Evolutionary conservation across 495 filamentous ascomycete species (phyloP), one percentile per base, ranked within the genome.

Genomic region (Cryomyces minteri): DNA sequence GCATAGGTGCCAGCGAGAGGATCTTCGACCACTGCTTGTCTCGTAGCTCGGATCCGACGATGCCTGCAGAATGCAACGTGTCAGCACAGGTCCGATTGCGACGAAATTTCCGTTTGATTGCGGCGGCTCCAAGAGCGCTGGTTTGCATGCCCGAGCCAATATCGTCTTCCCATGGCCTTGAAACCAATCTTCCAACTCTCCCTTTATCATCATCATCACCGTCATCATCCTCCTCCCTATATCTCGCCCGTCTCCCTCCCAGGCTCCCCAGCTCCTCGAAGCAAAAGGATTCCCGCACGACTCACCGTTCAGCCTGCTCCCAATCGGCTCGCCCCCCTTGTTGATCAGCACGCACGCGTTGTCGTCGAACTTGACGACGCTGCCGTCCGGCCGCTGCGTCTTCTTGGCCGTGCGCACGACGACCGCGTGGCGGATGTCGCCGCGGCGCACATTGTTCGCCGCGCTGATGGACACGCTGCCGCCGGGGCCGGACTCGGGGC

Each of bases 311-410:
- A 99, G 74, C 59, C 90, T 77, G 4, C 84, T 86, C 43, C 90
- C 90, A 52, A 99, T 78, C 6, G 90, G 92, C 60, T 99, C 90
- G 4, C 92, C 92, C 5, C 84, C 72, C 72, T 99, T 99, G 64
- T 92, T 95, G 60, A 99, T 82, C 58, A 99, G 63, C 30, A 96
- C 92, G 60, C 90, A 99, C 12, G 90, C 90, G 67, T 96, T 99
- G 58, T 99, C 90, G 67, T 90, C 90, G 63, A 96, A 99, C 39
- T 76, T 76, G 39, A 99, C 79, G 37, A 88, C 73, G 54, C 79
- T 84, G 30, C 90, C 90, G 67, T 99, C 90, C 5, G 73, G 71
- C 34, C 90, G 70, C 58, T 87, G 80, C 49, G 84, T 73, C 61
- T 86, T 80, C 65, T 96, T 88, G 54, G 63, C 74, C 43, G 84